Evolutionary conservation across 108 stramenopile species (phyloP), one percentile per base, ranked within the genome.

Genomic region (Nannochloropsis salina): DNA sequence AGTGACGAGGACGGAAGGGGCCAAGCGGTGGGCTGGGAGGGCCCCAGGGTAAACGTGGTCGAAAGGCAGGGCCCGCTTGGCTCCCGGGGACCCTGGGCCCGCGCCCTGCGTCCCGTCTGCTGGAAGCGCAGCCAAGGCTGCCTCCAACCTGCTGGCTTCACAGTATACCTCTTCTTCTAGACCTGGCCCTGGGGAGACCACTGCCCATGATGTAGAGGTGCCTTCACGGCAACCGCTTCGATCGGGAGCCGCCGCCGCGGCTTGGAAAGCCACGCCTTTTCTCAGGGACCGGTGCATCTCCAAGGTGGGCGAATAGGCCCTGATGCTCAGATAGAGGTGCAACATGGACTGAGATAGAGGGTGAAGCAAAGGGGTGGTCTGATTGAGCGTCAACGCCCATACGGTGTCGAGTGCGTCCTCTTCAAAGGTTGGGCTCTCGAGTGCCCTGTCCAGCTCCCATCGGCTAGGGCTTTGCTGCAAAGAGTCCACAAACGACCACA

Each of bases 201-300:
- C 3, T n/a, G 61, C 61, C 61, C 61, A 74, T n/a, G 61, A 74
- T 2, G n/a, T 8, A 74, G 61, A 74, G 61, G 61, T 74, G 5
- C 61, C 6, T n/a, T 74, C 61, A 74, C n/a, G 20, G 61, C 61
- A 74, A n/a, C 61, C 61, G n/a, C 61, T 74, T n/a, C n/a, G 20
- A 15, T 74, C 61, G 15, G n/a, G 20, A n/a, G 61, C 61, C n/a
- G 61, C 61, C 2, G 61, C 61, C n/a, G 61, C 61, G 2, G 61
- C 61, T n/a, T n/a, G 61, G 61, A 74, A 74, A 3, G 61, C 61
- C 8, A n/a, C n/a, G 20, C 61, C 61, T n/a, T 74, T 74, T n/a
- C 61, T 74, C 61, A 74, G n/a, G n/a, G 61, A 74, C 61, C 61
- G 61, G n/a, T 74, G 61, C 61, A 74, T 74, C n/a, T 74, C 61